These are phyloP conservation scores for Trypanosoma conorhini DNA, from an alignment of 208 protist genomes.

Conservation along the genomic window DNA sequence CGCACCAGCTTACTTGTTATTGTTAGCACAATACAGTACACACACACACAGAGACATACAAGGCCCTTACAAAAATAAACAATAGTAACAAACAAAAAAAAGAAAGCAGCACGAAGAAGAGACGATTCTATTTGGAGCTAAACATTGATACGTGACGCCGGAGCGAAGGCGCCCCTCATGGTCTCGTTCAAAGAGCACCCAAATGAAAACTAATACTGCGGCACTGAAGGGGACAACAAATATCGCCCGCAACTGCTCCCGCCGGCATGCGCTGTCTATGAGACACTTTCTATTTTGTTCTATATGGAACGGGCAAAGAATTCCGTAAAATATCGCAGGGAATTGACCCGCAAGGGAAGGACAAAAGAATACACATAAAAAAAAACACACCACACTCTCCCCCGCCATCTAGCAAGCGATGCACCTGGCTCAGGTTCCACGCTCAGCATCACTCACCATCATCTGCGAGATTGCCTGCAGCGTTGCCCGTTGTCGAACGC, in stretches of 20 bases:
- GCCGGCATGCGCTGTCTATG: not conserved
- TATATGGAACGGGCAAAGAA: not conserved
- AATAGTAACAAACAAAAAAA: slow-evolving; percentile 8
- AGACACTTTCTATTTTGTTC: not conserved
- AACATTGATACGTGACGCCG: not conserved
- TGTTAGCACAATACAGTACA: not conserved
- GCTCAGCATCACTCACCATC: slow-evolving; percentile 28
- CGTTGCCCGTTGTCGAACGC: slow-evolving; percentile 49
- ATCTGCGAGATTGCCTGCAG: slow-evolving; percentile 56
- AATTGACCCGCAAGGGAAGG: not conserved
- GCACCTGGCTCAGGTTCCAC: not conserved
- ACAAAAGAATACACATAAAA: slow-evolving; percentile 3
- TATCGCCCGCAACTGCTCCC: not conserved
- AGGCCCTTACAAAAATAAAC: no score
- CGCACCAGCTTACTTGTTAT: not conserved
- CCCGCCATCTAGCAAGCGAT: not conserved
- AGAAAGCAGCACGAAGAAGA: not conserved
- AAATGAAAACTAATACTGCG: not conserved
- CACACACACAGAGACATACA: not conserved
- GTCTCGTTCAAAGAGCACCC: not conserved
- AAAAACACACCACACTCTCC: not conserved
- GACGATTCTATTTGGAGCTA: not conserved
- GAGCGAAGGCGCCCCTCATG: not conserved
- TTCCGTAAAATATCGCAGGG: not conserved
- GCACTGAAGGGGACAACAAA: not conserved